Base-by-base conservation (phyloP, 257 asterid species). In the Lithospermum erythrorhizon region DNA sequence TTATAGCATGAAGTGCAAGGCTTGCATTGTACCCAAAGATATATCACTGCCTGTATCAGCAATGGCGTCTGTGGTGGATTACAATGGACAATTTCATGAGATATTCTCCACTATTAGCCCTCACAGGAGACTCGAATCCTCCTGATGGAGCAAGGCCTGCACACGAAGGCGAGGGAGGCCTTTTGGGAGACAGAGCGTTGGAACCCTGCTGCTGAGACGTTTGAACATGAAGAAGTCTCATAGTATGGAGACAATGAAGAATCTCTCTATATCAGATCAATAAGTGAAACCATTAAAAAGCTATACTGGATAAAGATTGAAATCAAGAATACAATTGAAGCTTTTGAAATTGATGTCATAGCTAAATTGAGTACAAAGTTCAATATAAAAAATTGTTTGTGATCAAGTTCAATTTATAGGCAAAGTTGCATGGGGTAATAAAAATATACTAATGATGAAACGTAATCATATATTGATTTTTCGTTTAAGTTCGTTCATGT, bases 21-120 rank as follows among this genome's bases (percentile, higher is more conserved):
- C 9, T n/a, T 22, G 59, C 89, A 80, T 58, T 80, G 82, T 73
- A 86, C 90, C 80, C n/a, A n/a, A n/a, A 3, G 73, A 41, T 2
- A 72, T 1, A 61, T 71, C 75, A 15, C 84, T 82, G 20, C 86
- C 89, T 0, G 82, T 82, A 9, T 80, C 84, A 0, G 71, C 76
- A 1, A 80, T 61, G 69, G 9, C 8, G 72, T 41, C 3, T 75
- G 55, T 0, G 82, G 68, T 1, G 86, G 86, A 9, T 79, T 70
- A 1, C 83, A n/a, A n/a, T 82, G 3, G 72, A 68, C 64, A 63
- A 65, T 53, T 61, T 75, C n/a, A 79, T 62, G 17, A 79, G 55
- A 21, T 72, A 82, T 52, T 73, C 80, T 7, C n/a, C 82, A 0
- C 45, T 48, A 14, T 47, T 2, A 17, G 49, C 2, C 17, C 17